Base-by-base conservation (phyloP, 129 eudicot genomes). In the Flaveria brownii region DNA sequence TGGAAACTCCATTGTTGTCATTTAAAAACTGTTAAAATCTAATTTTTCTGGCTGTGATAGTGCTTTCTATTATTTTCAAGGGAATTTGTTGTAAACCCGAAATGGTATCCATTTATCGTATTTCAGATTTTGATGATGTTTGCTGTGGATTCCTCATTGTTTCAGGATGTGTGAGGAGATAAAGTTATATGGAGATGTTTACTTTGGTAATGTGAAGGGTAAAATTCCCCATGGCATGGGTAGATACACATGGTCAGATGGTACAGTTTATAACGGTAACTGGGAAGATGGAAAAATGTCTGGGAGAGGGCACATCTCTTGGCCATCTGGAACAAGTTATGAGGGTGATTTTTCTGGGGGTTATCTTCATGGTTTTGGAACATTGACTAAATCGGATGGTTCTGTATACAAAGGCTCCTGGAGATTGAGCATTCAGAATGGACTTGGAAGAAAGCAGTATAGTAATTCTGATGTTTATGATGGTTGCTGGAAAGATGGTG, bases 251-350 rank as follows among this genome's bases (percentile, higher is more conserved):
- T 91, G 99, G 99, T 76, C 92, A 49, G 85, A 95, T 80, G 97
- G 97, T 73, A 87, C 96, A 30, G 82, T 87, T 68, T 95, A 91
- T 66, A 88, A 87, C 45, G 99, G 99, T 78, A 84, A 91, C 43
- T 95, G 99, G 99, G 99, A 89, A 81, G 90, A 84, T 49, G 99
- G 99, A 30, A 95, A 91, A 68, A 87, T 95, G 97, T 82, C 88
- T 2, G 99, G 99, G n/a, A 88, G 86, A 81, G 99, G 99, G 59
- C 78, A 69, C 73, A 83, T 91, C 73, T 36, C 78, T 17, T 95
- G 97, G 97, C 80, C 94, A 45, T 87, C 96, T 18, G 90, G 93
- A 55, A 52, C 86, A 39, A 80, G 77, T 52, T 95, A 95, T 51
- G 96, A 87, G 49, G 99, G 99, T 82, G 97, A 91, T 49, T 95